These are phyloP conservation scores for Hanseniaspora uvarum DNA, from an alignment of 1,139 yeast genomes.

Conservation along the genomic window DNA sequence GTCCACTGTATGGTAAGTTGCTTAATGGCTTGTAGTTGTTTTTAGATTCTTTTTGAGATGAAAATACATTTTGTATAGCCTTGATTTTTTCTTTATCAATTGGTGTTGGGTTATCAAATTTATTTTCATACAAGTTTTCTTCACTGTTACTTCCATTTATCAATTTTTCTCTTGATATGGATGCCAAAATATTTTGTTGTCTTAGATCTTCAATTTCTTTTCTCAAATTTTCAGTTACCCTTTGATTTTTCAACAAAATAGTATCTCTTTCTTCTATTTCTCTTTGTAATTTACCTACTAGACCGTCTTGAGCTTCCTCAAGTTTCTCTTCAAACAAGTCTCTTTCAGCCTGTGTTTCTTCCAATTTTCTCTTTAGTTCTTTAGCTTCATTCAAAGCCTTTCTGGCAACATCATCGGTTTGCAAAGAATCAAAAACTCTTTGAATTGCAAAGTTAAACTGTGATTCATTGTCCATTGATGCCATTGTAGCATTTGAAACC, in stretches of 20 bases:
- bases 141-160: conserved; percentile 66
- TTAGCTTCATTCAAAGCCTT: conserved; percentile 67
- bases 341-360: conserved; percentile 75
- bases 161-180: conserved; percentile 24
- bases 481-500: conserved; percentile 68
- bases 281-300: conserved; percentile 56
- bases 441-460: conserved; percentile 79
- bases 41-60: neutral
- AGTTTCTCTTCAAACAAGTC: conserved; percentile 67
- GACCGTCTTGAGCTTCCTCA: conserved; percentile 74
- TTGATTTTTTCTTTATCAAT: conserved; percentile 26
- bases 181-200: conserved; percentile 58
- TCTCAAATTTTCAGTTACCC: conserved; percentile 54
- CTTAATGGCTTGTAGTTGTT: conserved; percentile 2
- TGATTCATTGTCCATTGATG: conserved; percentile 57
- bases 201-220: conserved; percentile 63
- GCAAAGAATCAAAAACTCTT: conserved; percentile 62
- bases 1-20: conserved; percentile 1
- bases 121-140: conserved; percentile 21
- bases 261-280: conserved; percentile 68
- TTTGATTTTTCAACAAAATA: conserved; percentile 55
- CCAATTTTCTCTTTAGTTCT: conserved; percentile 55
- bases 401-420: conserved; percentile 83
- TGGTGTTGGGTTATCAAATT: conserved; percentile 20
- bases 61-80: conserved; percentile 30